Conservation (phyloP, 352 stramenopile genomes). For the Globisporangium paddicum region DNA sequence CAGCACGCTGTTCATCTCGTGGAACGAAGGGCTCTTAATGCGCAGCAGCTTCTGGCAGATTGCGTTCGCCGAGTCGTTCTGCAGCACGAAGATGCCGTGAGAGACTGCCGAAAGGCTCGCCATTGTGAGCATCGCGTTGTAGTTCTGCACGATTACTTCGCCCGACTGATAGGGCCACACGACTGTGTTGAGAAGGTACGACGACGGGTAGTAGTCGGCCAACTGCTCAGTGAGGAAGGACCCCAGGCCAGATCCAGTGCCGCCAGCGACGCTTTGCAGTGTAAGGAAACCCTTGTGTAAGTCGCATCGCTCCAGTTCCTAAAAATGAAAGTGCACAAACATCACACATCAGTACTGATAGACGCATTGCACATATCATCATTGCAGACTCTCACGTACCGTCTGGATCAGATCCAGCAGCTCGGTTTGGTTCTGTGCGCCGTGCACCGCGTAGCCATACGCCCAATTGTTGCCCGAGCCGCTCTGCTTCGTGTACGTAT, state of each 20-base stretch:
- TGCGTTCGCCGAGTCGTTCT: slow-evolving; percentile 57
- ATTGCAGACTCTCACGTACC: slow-evolving; percentile 14
- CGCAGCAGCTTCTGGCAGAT: slow-evolving; percentile 54
- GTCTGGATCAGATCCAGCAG: slow-evolving; percentile 50
- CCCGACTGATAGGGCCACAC: slow-evolving; percentile 83
- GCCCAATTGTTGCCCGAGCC: slow-evolving; percentile 84
- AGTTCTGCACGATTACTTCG: slow-evolving; percentile 89
- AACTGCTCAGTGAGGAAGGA: slow-evolving; percentile 78
- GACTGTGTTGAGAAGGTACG: slow-evolving; percentile 60
- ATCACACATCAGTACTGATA: not conserved
- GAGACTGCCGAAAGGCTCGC: slow-evolving; percentile 56
- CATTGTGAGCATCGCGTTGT: slow-evolving; percentile 88
- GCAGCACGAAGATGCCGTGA: slow-evolving; percentile 64
- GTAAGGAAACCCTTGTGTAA: slow-evolving; percentile 62
- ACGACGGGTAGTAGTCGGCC: slow-evolving; percentile 51
- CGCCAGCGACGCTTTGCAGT: slow-evolving; percentile 83
- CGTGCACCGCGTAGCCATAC: slow-evolving; percentile 53
- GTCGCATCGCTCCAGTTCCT: slow-evolving; percentile 75
- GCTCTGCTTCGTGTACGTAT: slow-evolving; percentile 53
- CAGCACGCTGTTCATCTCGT: slow-evolving; percentile 58
- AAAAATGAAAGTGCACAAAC: not conserved
- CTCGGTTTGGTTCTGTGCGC: slow-evolving; percentile 29
- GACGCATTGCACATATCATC: not conserved
- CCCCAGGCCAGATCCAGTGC: slow-evolving; percentile 84
- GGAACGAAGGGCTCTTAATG: slow-evolving; percentile 54